These are phyloP conservation scores for Acanthochlamys bracteata DNA, from an alignment of 106 monocot genomes.

Conservation along the genomic window DNA sequence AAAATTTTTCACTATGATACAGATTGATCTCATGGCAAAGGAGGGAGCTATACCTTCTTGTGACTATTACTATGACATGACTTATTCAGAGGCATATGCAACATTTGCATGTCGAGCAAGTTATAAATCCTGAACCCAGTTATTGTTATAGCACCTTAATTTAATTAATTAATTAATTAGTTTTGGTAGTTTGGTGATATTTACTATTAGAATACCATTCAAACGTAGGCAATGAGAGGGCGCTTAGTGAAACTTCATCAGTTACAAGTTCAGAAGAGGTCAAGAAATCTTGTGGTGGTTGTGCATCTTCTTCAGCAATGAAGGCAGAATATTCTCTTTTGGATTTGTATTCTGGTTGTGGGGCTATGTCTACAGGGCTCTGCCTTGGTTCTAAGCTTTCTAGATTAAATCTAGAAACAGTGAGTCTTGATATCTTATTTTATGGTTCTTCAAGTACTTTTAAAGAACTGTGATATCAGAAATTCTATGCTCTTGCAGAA, in stretches of 20 bases:
- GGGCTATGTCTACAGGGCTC: conserved; percentile 74
- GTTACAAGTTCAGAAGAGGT: conserved; percentile 23
- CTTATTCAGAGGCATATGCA: conserved; percentile 27
- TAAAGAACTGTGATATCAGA: too few species aligned
- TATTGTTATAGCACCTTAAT: not conserved
- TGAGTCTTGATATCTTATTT: conserved; percentile 8
- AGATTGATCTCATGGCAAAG: conserved; percentile 20
- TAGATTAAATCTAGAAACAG: conserved; percentile 42
- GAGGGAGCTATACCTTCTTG: conserved; percentile 9
- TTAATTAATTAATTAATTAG: not conserved
- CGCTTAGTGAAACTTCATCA: conserved; percentile 23
- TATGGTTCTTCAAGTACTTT: too few species aligned
- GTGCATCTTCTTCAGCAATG: not conserved
- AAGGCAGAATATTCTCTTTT: conserved; percentile 14
- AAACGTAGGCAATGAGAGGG: conserved; percentile 4
- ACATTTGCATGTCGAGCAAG: conserved; percentile 36
- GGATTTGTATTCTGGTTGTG: conserved; percentile 60
- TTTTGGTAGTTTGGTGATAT: not conserved
- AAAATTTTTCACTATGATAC: not conserved
- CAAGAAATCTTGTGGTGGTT: not conserved
- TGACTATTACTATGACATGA: conserved; percentile 34
- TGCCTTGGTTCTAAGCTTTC: conserved; percentile 48
- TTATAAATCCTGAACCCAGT: conserved; percentile 13
- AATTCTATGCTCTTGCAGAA: conserved; percentile 8
- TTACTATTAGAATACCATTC: not conserved